Base-by-base conservation (phyloP, 345 rosid species). In the Bruguiera parviflora region DNA sequence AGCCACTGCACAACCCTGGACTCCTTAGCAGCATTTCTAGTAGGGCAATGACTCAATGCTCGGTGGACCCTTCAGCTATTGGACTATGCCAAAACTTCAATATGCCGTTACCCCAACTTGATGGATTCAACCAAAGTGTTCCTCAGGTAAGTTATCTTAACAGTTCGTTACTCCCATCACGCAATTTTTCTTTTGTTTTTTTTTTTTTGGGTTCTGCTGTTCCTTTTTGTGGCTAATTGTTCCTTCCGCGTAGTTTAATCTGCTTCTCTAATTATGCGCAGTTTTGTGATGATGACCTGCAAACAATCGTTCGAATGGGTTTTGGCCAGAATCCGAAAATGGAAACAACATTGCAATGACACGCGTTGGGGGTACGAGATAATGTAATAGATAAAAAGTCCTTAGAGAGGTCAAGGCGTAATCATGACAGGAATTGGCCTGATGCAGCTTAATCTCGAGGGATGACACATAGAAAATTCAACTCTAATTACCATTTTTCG, bases 251-350 rank as follows among this genome's bases (percentile, higher is more conserved):
- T 53, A 22, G 39, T 15, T 11, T 58, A 20, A 43, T 20, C 72
- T 69, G 25, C 49, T 33, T 18, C 13, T 73, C 33, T 53, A 37
- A 19, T 43, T 67, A 16, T 69, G 31, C 78, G 29, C 80, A 91
- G 92, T 86, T 87, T 70, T 75, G 84, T 46, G 92, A 85, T 64
- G 96, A 86, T 71, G 96, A 95, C 70, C 78, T 95, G 68, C 96
- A 87, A 64, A 84, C 84, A 70, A 69, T 95, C 62, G 92, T 92
- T 64, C 89, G 85, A 46, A 86, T 92, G 96, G 96, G 97, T 39
- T 87, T 83, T 46, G 77, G 73, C 20, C 91, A 85, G 70, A 84
- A 79, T 61, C 78, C 69, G 0, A 69, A 64, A 74, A 52, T 7
- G 27, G 85, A 84, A 69, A 9, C 85, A 33, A 47, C 73, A 19